Evolutionary conservation across 2,329 filamentous ascomycete species (phyloP).

Genomic region (Neophaeococcomyces mojaviensis): DNA sequence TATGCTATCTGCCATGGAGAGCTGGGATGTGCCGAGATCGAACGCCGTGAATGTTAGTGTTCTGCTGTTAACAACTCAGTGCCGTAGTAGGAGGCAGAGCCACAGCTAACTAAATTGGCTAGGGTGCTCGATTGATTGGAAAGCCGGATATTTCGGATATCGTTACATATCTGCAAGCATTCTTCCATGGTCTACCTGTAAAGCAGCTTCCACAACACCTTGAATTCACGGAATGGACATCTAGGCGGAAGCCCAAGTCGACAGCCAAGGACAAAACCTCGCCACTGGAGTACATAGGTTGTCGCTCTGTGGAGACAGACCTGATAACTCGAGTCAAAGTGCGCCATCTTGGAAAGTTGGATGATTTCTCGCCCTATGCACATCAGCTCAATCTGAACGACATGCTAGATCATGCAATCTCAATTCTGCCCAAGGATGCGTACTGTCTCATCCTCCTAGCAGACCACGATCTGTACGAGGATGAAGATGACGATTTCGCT

Average conservation of each 20-base stretch:
- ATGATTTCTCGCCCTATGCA: slow-evolving; percentile 29
- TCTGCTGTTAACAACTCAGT: too few species aligned
- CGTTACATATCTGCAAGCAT: slow-evolving; percentile 38
- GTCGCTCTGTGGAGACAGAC: slow-evolving; percentile 28
- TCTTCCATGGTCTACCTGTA: slow-evolving; percentile 50
- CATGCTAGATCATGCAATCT: slow-evolving; percentile 50
- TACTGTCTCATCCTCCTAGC: slow-evolving; percentile 52
- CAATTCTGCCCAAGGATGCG: slow-evolving; percentile 49
- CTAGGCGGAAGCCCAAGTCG: slow-evolving; percentile 10
- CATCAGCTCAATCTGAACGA: slow-evolving; percentile 51
- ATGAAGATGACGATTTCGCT: slow-evolving; percentile 59
- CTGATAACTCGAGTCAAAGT: slow-evolving; percentile 45
- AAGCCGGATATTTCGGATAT: slow-evolving; percentile 27
- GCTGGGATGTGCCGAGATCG: slow-evolving; percentile 35
- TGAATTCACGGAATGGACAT: slow-evolving; percentile 45
- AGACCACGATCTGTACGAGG: slow-evolving; percentile 59
- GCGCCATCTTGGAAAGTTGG: slow-evolving; percentile 39
- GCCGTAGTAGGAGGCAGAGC: too few species aligned
- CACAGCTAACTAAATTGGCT: background rate
- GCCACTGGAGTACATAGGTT: slow-evolving; percentile 38
- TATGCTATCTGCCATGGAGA: slow-evolving; percentile 31
- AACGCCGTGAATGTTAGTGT: background rate
- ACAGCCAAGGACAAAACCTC: slow-evolving; percentile 8
- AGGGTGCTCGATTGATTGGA: background rate
- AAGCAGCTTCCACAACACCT: slow-evolving; percentile 36